Evolutionary conservation across 129 eudicot genomes (phyloP).

Genomic region (Lactuca saligna): DNA sequence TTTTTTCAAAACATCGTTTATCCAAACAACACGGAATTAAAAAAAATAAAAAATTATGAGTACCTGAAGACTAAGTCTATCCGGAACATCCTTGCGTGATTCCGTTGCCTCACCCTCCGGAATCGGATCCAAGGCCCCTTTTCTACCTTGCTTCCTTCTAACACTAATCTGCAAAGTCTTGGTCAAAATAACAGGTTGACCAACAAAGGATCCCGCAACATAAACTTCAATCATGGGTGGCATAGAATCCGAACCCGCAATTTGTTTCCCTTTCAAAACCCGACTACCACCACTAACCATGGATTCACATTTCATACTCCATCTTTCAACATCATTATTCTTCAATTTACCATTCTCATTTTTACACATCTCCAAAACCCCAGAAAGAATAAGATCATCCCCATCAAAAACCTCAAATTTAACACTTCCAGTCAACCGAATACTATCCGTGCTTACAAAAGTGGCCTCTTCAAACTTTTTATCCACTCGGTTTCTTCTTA

Average conservation of each 20-base stretch:
- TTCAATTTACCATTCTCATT: constrained; percentile 50
- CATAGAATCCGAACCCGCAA: constrained; percentile 47
- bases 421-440: constrained; percentile 70
- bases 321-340: constrained; percentile 39
- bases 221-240: constrained; percentile 75
- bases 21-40: not conserved
- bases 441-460: constrained; percentile 79
- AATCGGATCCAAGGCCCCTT: constrained; percentile 53
- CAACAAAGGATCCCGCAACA: constrained; percentile 67
- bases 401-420: constrained; percentile 71
- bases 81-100: constrained; percentile 30
- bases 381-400: constrained; percentile 59
- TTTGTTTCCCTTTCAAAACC: constrained; percentile 64
- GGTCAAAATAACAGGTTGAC: constrained; percentile 70
- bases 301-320: constrained; percentile 73
- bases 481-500: constrained; percentile 63
- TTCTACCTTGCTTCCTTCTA: constrained; percentile 57
- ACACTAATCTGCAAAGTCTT: constrained; percentile 68
- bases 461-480: constrained; percentile 82
- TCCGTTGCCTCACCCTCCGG: constrained; percentile 62
- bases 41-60: not conserved
- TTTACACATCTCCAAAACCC: constrained; percentile 61
- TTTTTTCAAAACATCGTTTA: too few relatives aligned
- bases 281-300: constrained; percentile 47
- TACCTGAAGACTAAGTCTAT: constrained; percentile 69